phyloP scores from a whole-genome alignment of 2,329 filamentous ascomycete genomes.

The Neofusicoccum umdonicola region DNA sequence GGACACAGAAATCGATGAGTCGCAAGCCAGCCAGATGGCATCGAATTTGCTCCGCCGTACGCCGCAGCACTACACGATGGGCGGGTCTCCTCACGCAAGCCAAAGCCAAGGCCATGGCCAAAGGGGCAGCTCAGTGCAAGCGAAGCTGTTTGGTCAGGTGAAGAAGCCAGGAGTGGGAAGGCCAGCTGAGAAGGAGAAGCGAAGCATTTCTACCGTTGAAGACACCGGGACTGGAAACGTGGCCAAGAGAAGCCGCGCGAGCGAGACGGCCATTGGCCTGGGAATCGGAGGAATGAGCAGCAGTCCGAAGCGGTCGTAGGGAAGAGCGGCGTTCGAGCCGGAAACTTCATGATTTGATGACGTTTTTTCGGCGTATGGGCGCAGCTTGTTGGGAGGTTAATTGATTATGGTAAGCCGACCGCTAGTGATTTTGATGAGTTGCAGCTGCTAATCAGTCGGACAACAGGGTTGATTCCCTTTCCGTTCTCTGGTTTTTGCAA shows the following conservation, averaged over 20 bases:
- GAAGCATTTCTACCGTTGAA: constrained; percentile 23
- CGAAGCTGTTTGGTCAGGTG: constrained; percentile 61
- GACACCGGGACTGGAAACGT: constrained; percentile 25
- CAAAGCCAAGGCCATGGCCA: constrained; percentile 28
- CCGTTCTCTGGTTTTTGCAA: background rate
- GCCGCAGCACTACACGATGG: constrained; percentile 38
- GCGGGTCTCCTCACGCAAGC: constrained; percentile 37
- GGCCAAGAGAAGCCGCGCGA: constrained; percentile 52
- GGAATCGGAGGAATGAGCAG: constrained; percentile 49
- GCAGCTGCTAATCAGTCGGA: background rate
- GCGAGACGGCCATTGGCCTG: constrained; percentile 50
- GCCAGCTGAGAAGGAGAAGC: constrained; percentile 32
- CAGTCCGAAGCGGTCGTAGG: constrained; percentile 3
- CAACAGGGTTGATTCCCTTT: background rate
- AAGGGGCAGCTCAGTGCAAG: constrained; percentile 51
- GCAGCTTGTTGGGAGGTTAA: background rate
- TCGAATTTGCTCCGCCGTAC: constrained; percentile 68
- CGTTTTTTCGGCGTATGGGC: background rate
- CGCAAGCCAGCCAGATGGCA: constrained; percentile 75
- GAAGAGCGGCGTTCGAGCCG: background rate
- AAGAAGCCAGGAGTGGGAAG: constrained; percentile 51
- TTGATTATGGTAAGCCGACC: background rate
- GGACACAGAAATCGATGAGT: constrained; percentile 63
- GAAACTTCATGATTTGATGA: background rate
- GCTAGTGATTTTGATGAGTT: background rate